Percentiles rank a stretch among this genome's conserved stretches.
Conservation (phyloP, 495 filamentous ascomycete species). For the Entonaema liquescens region DNA sequence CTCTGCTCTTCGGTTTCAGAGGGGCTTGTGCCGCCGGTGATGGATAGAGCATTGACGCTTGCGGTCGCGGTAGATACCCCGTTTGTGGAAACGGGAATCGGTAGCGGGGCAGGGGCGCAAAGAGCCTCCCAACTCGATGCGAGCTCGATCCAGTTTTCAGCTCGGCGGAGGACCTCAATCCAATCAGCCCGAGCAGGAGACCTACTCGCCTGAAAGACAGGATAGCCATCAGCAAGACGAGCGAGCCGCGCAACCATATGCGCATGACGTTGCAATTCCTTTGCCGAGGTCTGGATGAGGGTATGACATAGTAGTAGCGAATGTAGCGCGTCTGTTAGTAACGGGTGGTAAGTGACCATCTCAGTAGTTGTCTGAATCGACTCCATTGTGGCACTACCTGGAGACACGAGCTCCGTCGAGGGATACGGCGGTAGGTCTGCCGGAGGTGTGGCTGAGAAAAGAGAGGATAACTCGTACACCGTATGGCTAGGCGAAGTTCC, state of each 20-base stretch:
- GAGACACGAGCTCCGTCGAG: slow-evolving; percentile 49
- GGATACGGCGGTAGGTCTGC: slow-evolving; percentile 66
- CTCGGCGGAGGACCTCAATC: slow-evolving; percentile 74
- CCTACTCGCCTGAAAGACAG: slow-evolving; percentile 76
- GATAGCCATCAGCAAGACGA: slow-evolving; percentile 78
- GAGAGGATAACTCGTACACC: slow-evolving; percentile 59
- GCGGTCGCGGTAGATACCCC: slow-evolving; percentile 32
- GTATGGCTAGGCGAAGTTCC: slow-evolving; percentile 40
- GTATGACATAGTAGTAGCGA: slow-evolving; percentile 75
- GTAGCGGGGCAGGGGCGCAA: slow-evolving; percentile 72
- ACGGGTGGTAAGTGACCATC: slow-evolving; percentile 78
- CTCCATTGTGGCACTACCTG: slow-evolving; percentile 32
- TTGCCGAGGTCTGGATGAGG: slow-evolving; percentile 75
- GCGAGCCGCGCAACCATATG: slow-evolving; percentile 79
- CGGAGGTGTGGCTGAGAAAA: slow-evolving; percentile 66
- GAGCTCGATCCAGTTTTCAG: slow-evolving; percentile 72
- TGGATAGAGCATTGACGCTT: slow-evolving; percentile 32
- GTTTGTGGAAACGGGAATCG: slow-evolving; percentile 48
- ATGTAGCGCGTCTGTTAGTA: slow-evolving; percentile 78
- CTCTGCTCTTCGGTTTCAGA: slow-evolving; percentile 55
- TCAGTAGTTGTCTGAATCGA: slow-evolving; percentile 60
- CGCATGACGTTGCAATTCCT: slow-evolving; percentile 77
- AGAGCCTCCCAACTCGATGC: slow-evolving; percentile 71
- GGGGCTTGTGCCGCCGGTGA: slow-evolving; percentile 20
- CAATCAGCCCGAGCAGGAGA: slow-evolving; percentile 79